Conservation (phyloP, 148 eudicot genomes). For the Rhododendron henanense region DNA sequence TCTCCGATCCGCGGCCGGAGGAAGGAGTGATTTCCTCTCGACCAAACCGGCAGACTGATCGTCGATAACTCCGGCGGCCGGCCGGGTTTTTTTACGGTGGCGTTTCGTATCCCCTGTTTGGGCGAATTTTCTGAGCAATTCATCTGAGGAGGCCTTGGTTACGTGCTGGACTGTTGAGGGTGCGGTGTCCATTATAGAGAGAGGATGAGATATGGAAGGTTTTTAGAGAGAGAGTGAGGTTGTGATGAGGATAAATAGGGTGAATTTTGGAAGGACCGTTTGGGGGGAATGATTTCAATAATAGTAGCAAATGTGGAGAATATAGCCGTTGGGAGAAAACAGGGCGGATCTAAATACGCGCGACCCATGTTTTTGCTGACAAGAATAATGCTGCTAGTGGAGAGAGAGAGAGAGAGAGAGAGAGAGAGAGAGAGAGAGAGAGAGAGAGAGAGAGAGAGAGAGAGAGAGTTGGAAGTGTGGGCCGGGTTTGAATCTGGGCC, state of each 20-base stretch:
- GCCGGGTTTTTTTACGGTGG: conserved; percentile 7
- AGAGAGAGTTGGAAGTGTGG: neutral
- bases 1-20: conserved; percentile 20
- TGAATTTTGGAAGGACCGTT: neutral
- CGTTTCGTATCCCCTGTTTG: conserved; percentile 38
- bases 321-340: conserved; percentile 58
- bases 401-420: neutral
- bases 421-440: neutral
- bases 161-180: conserved; percentile 53
- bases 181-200: conserved; percentile 12
- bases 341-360: neutral
- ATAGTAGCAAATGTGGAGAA: conserved; percentile 13
- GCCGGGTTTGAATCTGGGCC: neutral
- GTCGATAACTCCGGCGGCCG: neutral
- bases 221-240: neutral
- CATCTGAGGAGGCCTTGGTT: conserved; percentile 69
- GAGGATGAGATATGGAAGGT: neutral
- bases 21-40: conserved; percentile 56
- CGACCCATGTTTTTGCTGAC: conserved; percentile 10
- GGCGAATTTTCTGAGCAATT: conserved; percentile 73
- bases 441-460: neutral
- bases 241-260: neutral
- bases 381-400: neutral
- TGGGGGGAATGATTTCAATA: conserved; percentile 24
- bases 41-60: conserved; percentile 10